A percentile compares a stretch with the other conserved stretches of the same genome.
Conservation (phyloP, 2,329 filamentous ascomycete genomes). For the Thermoascus crustaceus region DNA sequence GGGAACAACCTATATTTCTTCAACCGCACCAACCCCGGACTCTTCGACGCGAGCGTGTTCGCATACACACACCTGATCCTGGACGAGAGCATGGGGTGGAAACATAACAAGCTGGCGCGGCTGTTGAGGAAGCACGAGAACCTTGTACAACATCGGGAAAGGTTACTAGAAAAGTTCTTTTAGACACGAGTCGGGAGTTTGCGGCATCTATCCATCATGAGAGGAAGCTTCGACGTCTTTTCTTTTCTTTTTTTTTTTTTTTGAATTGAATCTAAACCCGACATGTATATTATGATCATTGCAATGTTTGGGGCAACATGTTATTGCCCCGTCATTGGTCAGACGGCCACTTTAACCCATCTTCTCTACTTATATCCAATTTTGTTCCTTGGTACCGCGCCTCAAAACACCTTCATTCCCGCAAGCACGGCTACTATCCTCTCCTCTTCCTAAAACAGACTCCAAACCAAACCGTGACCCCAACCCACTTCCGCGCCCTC, state of each 20-base stretch:
- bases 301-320: not conserved
- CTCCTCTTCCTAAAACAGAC: constrained; percentile 36
- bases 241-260: not conserved
- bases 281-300: constrained; percentile 6
- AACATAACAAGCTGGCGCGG: constrained; percentile 51
- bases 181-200: constrained; percentile 12
- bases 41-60: constrained; percentile 86
- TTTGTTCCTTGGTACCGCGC: no score
- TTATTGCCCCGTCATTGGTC: not conserved
- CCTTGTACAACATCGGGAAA: constrained; percentile 57
- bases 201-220: not conserved
- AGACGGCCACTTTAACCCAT: constrained; percentile 1
- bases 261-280: not conserved
- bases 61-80: constrained; percentile 79
- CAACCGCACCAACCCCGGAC: constrained; percentile 47
- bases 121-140: constrained; percentile 51
- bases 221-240: not conserved
- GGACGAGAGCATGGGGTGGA: constrained; percentile 56
- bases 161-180: constrained; percentile 48
- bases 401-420: no score
- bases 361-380: not conserved
- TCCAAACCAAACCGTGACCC: constrained; percentile 47
- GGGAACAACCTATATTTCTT: constrained; percentile 56
- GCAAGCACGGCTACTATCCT: no score
- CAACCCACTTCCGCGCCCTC: constrained; percentile 58